Evolutionary conservation across 768 basidiomycete genomes (phyloP).

Genomic region (Hygrocybe punicea): DNA sequence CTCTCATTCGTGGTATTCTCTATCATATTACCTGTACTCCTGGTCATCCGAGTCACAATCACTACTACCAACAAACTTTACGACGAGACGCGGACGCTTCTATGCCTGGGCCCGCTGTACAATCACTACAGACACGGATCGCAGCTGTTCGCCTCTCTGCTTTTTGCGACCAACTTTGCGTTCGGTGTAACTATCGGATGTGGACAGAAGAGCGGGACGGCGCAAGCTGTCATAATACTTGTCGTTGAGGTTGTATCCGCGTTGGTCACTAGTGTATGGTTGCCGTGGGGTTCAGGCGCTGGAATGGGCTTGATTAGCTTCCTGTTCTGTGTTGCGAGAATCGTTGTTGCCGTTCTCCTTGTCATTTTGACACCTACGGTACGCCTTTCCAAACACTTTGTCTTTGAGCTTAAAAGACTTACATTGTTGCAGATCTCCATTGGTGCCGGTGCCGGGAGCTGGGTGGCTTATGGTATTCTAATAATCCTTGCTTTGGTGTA

Average conservation of each 20-base stretch:
- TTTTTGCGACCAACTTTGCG: constrained; percentile 78
- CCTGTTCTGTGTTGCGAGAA: constrained; percentile 85
- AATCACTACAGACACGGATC: constrained; percentile 91
- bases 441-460: constrained; percentile 74
- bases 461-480: constrained; percentile 93
- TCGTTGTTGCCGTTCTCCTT: constrained; percentile 83
- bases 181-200: constrained; percentile 85
- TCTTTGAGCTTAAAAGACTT: constrained; percentile 6
- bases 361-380: constrained; percentile 90
- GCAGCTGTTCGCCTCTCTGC: constrained; percentile 79
- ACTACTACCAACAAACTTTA: constrained; percentile 89
- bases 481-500: constrained; percentile 80
- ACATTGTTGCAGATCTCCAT: constrained; percentile 66
- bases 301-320: constrained; percentile 97
- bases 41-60: constrained; percentile 73
- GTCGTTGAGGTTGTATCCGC: constrained; percentile 85
- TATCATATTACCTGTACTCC: constrained; percentile 66
- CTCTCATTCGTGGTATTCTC: constrained; percentile 79
- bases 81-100: constrained; percentile 88
- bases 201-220: constrained; percentile 85
- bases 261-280: constrained; percentile 87
- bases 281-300: constrained; percentile 95
- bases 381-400: constrained; percentile 29
- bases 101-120: constrained; percentile 88
- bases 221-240: constrained; percentile 87